Evolutionary conservation across 129 eudicot genomes (phyloP), one percentile per base, ranked within the genome.

Genomic region (Flaveria ramosissima): DNA sequence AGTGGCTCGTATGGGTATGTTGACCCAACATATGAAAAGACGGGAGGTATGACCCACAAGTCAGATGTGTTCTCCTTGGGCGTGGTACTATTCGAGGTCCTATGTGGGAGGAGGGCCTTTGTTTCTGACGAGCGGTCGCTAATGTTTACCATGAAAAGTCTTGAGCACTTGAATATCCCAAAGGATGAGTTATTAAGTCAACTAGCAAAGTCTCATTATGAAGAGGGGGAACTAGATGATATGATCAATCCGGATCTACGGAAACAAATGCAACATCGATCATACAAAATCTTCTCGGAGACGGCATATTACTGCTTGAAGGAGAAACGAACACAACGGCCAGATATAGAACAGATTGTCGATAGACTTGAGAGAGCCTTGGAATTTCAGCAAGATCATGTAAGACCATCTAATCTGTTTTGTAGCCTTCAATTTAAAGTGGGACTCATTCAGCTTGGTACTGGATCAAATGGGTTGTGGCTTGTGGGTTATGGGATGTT

Each of bases 31-130:
- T 84, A 78, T 56, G 64, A 81, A 27, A 47, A 70, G 32, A 84
- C 86, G 9, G 83, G 83, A 78, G 75, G 80, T 68, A 14, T 86
- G 80, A 86, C 88, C 2, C 86, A 84, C 73, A 86, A 81, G 46
- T 86, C 90, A 1, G 90, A 87, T 75, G 84, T 87, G 2, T 87
- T 81, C 62, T 84, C 89, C 15, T 87, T 84, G 26, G 89, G 92
- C 21, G 87, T 87, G 20, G 87, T 84, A 8, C 76, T 87, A 4
- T 84, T 87, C n/a, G 89, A 87, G 48, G 89, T 77, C 11, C 56
- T 88, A 24, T 88, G 82, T 17, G 93, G 88, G 30, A 85, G 85
- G 79, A 52, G 12, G 0, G 48, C 76, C 9, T 16, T 4, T 16
- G n/a, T 52, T 2, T 26, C 27, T 26, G 2, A 26, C 19, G 0